Evolutionary conservation across 805 yeast species (phyloP).

Genomic region (Metschnikowia bowlesiae): DNA sequence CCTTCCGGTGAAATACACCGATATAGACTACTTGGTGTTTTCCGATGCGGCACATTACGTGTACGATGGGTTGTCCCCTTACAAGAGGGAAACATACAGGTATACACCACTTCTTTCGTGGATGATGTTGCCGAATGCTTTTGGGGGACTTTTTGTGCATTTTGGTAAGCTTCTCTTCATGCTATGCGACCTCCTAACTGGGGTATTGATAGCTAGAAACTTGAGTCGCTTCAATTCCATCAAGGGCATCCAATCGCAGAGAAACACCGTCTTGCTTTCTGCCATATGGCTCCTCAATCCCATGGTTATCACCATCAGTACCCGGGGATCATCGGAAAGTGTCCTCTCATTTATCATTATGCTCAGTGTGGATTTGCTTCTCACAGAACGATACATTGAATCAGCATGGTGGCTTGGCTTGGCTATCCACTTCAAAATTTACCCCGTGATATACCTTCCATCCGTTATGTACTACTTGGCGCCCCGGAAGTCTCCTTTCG

Average conservation of each 20-base stretch:
- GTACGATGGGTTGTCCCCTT: conserved; percentile 62
- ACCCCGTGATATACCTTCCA: conserved; percentile 87
- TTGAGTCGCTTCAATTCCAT: neutral
- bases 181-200: conserved; percentile 76
- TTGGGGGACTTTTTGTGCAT: conserved; percentile 38
- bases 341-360: conserved; percentile 74
- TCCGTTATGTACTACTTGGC: conserved; percentile 50
- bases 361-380: conserved; percentile 32
- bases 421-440: conserved; percentile 84
- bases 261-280: conserved; percentile 26
- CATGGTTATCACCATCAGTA: conserved; percentile 88
- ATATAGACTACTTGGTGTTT: conserved; percentile 89
- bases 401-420: conserved; percentile 58
- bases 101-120: conserved; percentile 91
- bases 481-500: conserved; percentile 18
- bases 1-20: conserved; percentile 83
- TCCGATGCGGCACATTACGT: conserved; percentile 85
- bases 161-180: conserved; percentile 82
- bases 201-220: conserved; percentile 40
- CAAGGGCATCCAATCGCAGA: conserved; percentile 1
- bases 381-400: conserved; percentile 23
- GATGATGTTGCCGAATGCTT: conserved; percentile 68
- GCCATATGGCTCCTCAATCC: conserved; percentile 89
- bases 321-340: conserved; percentile 93
- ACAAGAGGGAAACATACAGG: conserved; percentile 79